Percentiles rank a stretch among this genome's conserved stretches.
These are phyloP conservation scores for Komagataella kurtzmanii DNA, from an alignment of 805 yeast genomes.

Conservation along the genomic window DNA sequence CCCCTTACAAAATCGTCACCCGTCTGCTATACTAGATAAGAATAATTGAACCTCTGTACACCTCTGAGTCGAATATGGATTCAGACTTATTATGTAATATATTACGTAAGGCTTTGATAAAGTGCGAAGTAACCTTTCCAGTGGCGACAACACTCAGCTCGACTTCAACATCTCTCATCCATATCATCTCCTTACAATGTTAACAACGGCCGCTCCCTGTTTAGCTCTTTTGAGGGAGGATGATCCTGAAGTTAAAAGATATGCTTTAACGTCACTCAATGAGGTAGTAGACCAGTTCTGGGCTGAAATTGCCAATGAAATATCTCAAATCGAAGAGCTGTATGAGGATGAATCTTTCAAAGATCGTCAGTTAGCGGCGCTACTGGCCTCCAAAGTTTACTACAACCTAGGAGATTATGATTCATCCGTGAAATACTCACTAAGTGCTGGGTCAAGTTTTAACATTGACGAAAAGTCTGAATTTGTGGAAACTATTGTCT, in stretches of 20 bases:
- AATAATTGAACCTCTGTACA: background rate
- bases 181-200: background rate
- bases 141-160: background rate
- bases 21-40: conserved; percentile 63
- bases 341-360: conserved; percentile 76
- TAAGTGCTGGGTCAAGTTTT: conserved; percentile 73
- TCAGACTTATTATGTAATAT: background rate
- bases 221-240: conserved; percentile 80
- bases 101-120: background rate
- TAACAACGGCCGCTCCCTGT: conserved; percentile 79
- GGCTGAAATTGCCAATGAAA: conserved; percentile 93
- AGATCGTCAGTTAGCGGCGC: conserved; percentile 74
- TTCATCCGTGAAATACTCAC: conserved; percentile 77
- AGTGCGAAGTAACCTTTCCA: background rate
- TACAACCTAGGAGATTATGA: conserved; percentile 92
- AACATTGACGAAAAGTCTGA: conserved; percentile 67
- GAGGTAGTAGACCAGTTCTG: conserved; percentile 80
- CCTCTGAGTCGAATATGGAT: background rate
- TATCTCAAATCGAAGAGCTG: conserved; percentile 79
- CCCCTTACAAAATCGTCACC: conserved; percentile 83
- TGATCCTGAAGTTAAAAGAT: conserved; percentile 63
- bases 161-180: background rate
- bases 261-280: conserved; percentile 76
- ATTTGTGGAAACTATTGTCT: conserved; percentile 85
- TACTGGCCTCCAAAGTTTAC: conserved; percentile 79